Percentiles rank a stretch among this genome's conserved stretches.
phyloP scores from a whole-genome alignment of 441 rosid genomes.

The Mallotus repandus region DNA sequence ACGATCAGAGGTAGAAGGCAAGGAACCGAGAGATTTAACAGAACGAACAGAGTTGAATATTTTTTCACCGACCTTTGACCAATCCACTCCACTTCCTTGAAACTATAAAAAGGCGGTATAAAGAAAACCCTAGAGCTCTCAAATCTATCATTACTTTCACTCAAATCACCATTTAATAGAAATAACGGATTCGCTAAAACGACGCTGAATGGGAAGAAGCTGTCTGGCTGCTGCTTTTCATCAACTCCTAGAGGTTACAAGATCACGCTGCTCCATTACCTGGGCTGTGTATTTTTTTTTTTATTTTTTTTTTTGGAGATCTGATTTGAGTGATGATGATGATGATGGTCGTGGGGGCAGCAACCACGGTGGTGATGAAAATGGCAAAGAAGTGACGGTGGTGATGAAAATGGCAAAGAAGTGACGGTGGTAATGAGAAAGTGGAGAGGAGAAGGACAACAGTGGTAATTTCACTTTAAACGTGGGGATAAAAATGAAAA shows the following conservation, averaged over 20 bases:
- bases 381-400: no score
- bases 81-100: constrained; percentile 88
- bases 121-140: constrained; percentile 78
- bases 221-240: constrained; percentile 76
- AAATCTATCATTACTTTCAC: constrained; percentile 47
- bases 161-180: constrained; percentile 69
- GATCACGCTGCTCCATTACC: constrained; percentile 18
- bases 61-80: constrained; percentile 87
- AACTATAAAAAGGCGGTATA: constrained; percentile 61
- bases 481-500: no score
- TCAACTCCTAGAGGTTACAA: constrained; percentile 14
- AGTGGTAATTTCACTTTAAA: no score
- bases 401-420: no score
- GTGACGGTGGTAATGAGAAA: no score
- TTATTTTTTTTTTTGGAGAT: no score
- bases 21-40: constrained; percentile 76
- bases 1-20: constrained; percentile 80
- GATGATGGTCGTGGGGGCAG: no score
- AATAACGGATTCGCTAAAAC: constrained; percentile 66
- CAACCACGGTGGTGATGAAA: no score
- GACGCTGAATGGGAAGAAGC: constrained; percentile 64
- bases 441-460: no score
- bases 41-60: constrained; percentile 89
- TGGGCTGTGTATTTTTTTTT: background rate
- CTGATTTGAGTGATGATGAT: background rate